These are phyloP conservation scores for Vinca minor DNA, from an alignment of 257 asterid genomes.

Conservation along the genomic window DNA sequence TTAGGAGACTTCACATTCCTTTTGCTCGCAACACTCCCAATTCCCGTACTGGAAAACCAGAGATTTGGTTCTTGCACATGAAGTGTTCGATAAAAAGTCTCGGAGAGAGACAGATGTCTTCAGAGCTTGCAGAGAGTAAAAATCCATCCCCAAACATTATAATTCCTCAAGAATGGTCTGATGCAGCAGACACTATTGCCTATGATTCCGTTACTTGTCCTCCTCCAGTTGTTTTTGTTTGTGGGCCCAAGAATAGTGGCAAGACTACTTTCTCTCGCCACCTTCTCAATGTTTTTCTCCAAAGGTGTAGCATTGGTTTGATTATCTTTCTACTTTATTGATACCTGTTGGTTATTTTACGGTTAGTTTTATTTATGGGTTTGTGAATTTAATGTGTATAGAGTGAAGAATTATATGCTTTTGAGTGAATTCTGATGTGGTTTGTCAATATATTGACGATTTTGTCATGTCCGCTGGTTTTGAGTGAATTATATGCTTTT, in stretches of 20 bases:
- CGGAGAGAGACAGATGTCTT: conserved; percentile 7
- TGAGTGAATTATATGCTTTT: too few relatives aligned
- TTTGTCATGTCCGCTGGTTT: too few relatives aligned
- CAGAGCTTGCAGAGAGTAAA: conserved; percentile 26
- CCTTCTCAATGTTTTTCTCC: conserved; percentile 71
- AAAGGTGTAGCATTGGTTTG: conserved; percentile 32
- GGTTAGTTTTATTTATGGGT: background rate
- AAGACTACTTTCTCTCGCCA: conserved; percentile 81
- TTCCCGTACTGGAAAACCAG: too few relatives aligned
- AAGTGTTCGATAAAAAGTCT: background rate
- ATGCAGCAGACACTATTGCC: conserved; percentile 52
- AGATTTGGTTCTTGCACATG: too few relatives aligned
- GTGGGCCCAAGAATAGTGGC: conserved; percentile 91
- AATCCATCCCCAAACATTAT: conserved; percentile 31
- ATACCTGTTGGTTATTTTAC: too few relatives aligned
- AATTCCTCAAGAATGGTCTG: conserved; percentile 65
- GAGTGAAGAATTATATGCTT: background rate
- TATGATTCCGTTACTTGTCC: conserved; percentile 25
- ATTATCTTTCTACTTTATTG: too few relatives aligned
- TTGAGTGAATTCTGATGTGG: background rate
- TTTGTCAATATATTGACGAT: background rate
- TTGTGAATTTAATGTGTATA: background rate
- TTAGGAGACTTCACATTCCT: background rate
- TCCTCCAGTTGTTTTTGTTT: conserved; percentile 47
- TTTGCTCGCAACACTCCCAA: background rate